Evolutionary conservation across 2,329 filamentous ascomycete species (phyloP).

Genomic region (Emmonsiellopsis sp.): DNA sequence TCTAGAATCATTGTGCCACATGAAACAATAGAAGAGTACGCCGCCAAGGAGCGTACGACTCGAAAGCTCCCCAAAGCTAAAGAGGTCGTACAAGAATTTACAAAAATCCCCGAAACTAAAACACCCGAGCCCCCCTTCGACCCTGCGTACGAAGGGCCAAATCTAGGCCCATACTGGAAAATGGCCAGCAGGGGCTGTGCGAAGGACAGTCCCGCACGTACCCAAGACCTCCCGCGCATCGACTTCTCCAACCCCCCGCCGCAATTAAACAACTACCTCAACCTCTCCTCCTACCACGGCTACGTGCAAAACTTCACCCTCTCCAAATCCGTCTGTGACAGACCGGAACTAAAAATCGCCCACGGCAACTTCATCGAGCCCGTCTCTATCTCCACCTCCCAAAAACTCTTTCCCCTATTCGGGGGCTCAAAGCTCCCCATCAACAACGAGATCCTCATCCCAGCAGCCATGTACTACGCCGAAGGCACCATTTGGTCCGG

Average conservation of each 20-base stretch:
- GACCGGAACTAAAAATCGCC: conserved; percentile 34
- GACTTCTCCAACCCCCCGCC: conserved; percentile 23
- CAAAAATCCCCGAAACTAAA: not conserved
- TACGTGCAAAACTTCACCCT: conserved; percentile 40
- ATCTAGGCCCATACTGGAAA: conserved; percentile 31
- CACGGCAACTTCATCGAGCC: conserved; percentile 43
- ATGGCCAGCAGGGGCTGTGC: conserved; percentile 32
- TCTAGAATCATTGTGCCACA: conserved; percentile 38
- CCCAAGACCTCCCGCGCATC: conserved; percentile 18
- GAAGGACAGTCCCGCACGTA: conserved; percentile 11
- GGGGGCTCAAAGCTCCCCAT: conserved; percentile 40
- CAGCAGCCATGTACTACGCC: conserved; percentile 42
- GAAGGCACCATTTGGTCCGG: conserved; percentile 34
- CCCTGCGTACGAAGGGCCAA: conserved; percentile 5
- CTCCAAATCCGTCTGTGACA: conserved; percentile 36
- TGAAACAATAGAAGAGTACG: conserved; percentile 34
- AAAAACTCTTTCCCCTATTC: conserved; percentile 40
- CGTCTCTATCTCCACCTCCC: conserved; percentile 35
- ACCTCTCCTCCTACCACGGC: conserved; percentile 29
- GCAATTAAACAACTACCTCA: conserved; percentile 20
- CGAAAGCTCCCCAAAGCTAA: conserved; percentile 18
- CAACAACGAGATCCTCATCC: conserved; percentile 45
- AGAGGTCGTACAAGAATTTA: conserved; percentile 22
- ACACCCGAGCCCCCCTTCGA: conserved; percentile 2
- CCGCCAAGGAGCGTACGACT: conserved; percentile 21